A percentile compares a stretch with the other conserved stretches of the same genome.
These are phyloP conservation scores for Pseudozyma pruni DNA, from an alignment of 1,284 basidiomycete species.

Conservation along the genomic window DNA sequence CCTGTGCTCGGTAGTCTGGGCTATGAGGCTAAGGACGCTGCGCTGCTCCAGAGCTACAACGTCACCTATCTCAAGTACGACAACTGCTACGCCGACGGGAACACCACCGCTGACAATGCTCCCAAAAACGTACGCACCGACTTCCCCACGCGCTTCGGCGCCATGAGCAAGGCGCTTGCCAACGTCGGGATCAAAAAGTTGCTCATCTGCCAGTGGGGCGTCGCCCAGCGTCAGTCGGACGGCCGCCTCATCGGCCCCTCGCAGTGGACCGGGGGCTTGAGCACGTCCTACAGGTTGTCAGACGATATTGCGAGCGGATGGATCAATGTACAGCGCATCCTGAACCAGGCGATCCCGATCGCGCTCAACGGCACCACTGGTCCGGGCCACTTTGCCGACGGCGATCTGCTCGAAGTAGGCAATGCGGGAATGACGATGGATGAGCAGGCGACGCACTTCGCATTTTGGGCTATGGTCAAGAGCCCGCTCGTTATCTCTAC, in stretches of 20 bases:
- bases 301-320: conserved; percentile 26
- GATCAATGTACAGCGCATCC: conserved; percentile 27
- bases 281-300: conserved; percentile 71
- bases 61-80: conserved; percentile 69
- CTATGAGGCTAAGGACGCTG: conserved; percentile 72
- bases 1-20: conserved; percentile 71
- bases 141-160: conserved; percentile 66
- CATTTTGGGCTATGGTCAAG: conserved; percentile 63
- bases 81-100: conserved; percentile 69
- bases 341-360: conserved; percentile 40
- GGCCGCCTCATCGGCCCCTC: conserved; percentile 31
- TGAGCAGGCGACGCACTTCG: conserved; percentile 61
- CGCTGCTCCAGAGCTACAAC: conserved; percentile 70
- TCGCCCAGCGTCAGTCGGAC: conserved; percentile 12
- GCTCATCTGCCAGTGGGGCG: conserved; percentile 72
- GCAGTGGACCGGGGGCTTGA: conserved; percentile 67
- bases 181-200: conserved; percentile 71
- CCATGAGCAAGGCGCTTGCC: conserved; percentile 72
- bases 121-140: conserved; percentile 36
- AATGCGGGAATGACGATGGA: conserved; percentile 48
- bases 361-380: conserved; percentile 47
- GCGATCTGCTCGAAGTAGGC: conserved; percentile 54
- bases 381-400: conserved; percentile 58
- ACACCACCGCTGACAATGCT: conserved; percentile 26
- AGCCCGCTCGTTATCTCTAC: conserved; percentile 64